These are phyloP conservation scores for Aspergillus affinis DNA, from an alignment of 495 filamentous ascomycete genomes.

Conservation along the genomic window DNA sequence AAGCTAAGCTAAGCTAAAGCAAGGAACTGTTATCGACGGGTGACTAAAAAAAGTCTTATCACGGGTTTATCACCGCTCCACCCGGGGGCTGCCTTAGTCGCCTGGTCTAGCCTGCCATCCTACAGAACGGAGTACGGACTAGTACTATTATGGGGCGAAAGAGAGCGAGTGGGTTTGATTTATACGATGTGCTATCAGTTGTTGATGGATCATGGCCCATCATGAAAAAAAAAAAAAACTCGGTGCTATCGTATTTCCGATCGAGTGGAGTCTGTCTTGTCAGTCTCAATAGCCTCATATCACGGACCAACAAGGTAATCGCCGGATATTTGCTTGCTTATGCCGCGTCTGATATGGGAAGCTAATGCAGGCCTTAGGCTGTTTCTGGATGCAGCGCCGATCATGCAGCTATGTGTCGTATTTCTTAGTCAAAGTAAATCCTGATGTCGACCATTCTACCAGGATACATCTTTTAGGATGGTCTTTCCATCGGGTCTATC, in stretches of 20 bases:
- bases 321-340: not conserved
- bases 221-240: not conserved
- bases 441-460: not conserved
- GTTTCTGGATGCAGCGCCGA: not conserved
- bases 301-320: not conserved
- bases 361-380: not conserved
- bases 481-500: not conserved
- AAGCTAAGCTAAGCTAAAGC: not conserved
- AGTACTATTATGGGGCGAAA: not conserved
- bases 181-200: too few relatives aligned
- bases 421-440: slow-evolving; percentile 6
- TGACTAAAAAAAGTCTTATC: slow-evolving; percentile 30
- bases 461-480: not conserved
- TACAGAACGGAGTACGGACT: not conserved
- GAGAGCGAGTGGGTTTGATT: not conserved
- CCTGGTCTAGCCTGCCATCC: not conserved
- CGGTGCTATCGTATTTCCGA: too few relatives aligned
- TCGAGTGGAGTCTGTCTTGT: not conserved
- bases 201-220: not conserved
- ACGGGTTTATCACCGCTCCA: slow-evolving; percentile 20
- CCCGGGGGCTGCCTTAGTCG: slow-evolving; percentile 8
- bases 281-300: not conserved
- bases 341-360: not conserved
- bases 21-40: slow-evolving; percentile 4
- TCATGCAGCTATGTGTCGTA: slow-evolving; percentile 1